Conservation (phyloP, 805 yeast species). For the Kuraishia ogatae region DNA sequence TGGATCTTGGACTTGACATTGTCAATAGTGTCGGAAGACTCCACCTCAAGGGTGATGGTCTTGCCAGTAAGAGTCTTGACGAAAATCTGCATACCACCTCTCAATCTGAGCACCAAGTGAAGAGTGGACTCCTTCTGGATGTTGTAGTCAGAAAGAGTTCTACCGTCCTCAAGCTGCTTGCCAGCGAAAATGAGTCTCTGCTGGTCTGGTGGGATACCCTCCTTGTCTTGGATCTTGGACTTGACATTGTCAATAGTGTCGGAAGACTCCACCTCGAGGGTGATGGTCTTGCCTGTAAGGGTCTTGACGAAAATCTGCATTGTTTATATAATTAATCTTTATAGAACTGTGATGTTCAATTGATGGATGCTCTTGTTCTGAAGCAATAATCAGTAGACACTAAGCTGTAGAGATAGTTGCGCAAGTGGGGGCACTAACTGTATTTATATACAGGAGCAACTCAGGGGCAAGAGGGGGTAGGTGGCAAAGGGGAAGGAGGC, state of each 20-base stretch:
- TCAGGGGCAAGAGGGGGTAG: neutral
- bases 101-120: slow-evolving; percentile 77
- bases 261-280: slow-evolving; percentile 44
- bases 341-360: neutral
- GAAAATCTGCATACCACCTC: slow-evolving; percentile 73
- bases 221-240: slow-evolving; percentile 34
- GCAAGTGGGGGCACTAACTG: neutral
- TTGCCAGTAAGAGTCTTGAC: slow-evolving; percentile 55
- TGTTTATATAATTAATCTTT: slow-evolving; percentile 1
- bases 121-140: slow-evolving; percentile 45
- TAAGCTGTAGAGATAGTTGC: neutral
- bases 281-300: slow-evolving; percentile 83
- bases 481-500: neutral
- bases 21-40: slow-evolving; percentile 96
- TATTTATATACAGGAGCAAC: neutral
- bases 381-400: neutral
- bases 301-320: slow-evolving; percentile 77
- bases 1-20: slow-evolving; percentile 94
- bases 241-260: slow-evolving; percentile 36
- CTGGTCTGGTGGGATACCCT: slow-evolving; percentile 37
- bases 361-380: neutral
- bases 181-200: slow-evolving; percentile 37
- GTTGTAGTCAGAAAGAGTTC: slow-evolving; percentile 86
- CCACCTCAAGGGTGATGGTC: slow-evolving; percentile 86
- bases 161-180: slow-evolving; percentile 54